Conservation (phyloP, 2,329 filamentous ascomycete genomes). For the Ilyonectria robusta region DNA sequence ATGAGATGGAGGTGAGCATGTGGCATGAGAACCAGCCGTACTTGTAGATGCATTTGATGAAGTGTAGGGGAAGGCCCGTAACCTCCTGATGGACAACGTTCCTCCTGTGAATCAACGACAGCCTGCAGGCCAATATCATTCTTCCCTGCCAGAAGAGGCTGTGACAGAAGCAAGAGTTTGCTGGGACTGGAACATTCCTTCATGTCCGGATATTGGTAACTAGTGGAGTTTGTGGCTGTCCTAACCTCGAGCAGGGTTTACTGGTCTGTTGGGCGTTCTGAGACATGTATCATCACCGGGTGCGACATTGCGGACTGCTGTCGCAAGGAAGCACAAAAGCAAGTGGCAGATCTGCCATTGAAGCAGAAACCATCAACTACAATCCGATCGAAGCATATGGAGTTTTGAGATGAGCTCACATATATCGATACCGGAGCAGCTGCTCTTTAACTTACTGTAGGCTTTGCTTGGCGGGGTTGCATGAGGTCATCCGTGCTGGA, state of each 20-base stretch:
- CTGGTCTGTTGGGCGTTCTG: background rate
- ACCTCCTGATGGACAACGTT: no score
- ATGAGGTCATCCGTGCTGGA: conserved; percentile 48
- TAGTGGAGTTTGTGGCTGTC: background rate
- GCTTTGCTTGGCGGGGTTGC: conserved; percentile 40
- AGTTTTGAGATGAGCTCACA: background rate
- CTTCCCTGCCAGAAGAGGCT: background rate
- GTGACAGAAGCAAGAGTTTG: background rate
- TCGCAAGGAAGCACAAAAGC: background rate
- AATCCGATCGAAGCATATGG: background rate
- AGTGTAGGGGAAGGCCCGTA: no score
- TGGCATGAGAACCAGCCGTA: no score
- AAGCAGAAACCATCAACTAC: background rate
- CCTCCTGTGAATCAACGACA: background rate
- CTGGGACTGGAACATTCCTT: background rate
- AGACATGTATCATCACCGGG: background rate
- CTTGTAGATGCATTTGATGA: no score
- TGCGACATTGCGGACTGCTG: background rate
- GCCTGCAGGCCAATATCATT: background rate
- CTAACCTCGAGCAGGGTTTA: background rate
- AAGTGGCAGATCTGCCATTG: background rate
- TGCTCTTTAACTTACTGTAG: no score
- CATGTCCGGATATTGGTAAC: background rate
- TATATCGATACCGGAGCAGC: background rate
- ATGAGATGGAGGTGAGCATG: no score